These are phyloP conservation scores for Calonectria pseudoturangicola DNA, from an alignment of 2,329 filamentous ascomycete species.

Conservation along the genomic window DNA sequence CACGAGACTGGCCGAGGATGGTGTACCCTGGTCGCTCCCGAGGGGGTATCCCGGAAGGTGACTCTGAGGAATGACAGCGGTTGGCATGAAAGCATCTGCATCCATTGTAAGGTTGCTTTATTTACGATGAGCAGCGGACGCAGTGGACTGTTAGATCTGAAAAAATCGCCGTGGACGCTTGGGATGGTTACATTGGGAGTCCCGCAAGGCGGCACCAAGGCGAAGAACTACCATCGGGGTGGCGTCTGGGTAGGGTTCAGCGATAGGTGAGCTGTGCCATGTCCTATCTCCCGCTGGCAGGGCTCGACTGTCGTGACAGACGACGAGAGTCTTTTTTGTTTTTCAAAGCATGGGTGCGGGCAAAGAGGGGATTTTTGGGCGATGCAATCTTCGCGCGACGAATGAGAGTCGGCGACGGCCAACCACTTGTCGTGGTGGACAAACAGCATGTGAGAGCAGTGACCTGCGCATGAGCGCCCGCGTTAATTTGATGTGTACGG, in stretches of 20 bases:
- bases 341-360: slow-evolving; percentile 39
- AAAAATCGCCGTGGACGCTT: slow-evolving; percentile 53
- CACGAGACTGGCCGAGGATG: slow-evolving; percentile 36
- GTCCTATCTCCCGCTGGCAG: slow-evolving; percentile 42
- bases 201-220: slow-evolving; percentile 46
- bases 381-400: slow-evolving; percentile 37
- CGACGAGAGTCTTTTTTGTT: slow-evolving; percentile 43
- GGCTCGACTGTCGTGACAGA: slow-evolving; percentile 46
- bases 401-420: slow-evolving; percentile 43
- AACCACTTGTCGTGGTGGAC: slow-evolving; percentile 40
- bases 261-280: slow-evolving; percentile 47
- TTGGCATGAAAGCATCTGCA: slow-evolving; percentile 48
- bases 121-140: slow-evolving; percentile 48
- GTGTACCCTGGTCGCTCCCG: slow-evolving; percentile 31
- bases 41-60: slow-evolving; percentile 40
- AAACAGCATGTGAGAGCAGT: slow-evolving; percentile 50
- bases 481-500: slow-evolving; percentile 2
- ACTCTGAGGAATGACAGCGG: slow-evolving; percentile 43
- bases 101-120: slow-evolving; percentile 45
- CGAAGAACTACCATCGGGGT: slow-evolving; percentile 52
- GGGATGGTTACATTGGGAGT: slow-evolving; percentile 55
- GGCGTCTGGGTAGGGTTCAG: slow-evolving; percentile 54
- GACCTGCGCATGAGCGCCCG: slow-evolving; percentile 44
- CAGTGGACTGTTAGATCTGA: slow-evolving; percentile 55
- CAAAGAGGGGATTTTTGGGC: slow-evolving; percentile 38